Conservation (phyloP, 2,329 filamentous ascomycete genomes). For the Colletotrichum viniferum region DNA sequence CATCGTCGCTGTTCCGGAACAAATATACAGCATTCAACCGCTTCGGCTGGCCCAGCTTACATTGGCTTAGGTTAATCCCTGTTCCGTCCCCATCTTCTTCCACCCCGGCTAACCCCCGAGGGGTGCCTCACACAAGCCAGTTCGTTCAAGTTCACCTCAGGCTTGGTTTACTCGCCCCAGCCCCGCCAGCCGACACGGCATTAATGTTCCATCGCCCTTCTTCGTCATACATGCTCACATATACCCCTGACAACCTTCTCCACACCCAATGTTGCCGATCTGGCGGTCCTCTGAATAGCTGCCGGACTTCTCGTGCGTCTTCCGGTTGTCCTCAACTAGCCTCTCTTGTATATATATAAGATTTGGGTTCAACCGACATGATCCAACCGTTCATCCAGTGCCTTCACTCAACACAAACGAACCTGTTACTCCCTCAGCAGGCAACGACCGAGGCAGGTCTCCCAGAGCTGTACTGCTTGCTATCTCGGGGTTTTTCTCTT, state of each 20-base stretch:
- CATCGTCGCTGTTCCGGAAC: background rate
- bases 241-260: slow-evolving; percentile 10
- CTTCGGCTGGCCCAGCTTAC: background rate
- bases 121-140: background rate
- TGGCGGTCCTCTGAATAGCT: background rate
- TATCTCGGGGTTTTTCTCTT: background rate
- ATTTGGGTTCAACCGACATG: background rate
- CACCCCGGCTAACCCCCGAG: background rate
- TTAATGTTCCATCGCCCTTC: slow-evolving; percentile 14
- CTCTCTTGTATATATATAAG: slow-evolving; percentile 3
- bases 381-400: background rate
- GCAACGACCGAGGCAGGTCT: background rate
- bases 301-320: background rate
- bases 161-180: background rate
- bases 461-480: background rate
- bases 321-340: background rate
- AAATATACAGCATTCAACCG: background rate
- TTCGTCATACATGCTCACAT: background rate
- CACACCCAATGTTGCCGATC: slow-evolving; percentile 6
- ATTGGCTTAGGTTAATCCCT: background rate
- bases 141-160: background rate
- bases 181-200: slow-evolving; percentile 9
- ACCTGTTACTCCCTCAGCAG: background rate
- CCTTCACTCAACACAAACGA: background rate
- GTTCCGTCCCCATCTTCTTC: background rate